Base-by-base conservation (phyloP, 2,329 filamentous ascomycete species). In the Talaromyces sp. region DNA sequence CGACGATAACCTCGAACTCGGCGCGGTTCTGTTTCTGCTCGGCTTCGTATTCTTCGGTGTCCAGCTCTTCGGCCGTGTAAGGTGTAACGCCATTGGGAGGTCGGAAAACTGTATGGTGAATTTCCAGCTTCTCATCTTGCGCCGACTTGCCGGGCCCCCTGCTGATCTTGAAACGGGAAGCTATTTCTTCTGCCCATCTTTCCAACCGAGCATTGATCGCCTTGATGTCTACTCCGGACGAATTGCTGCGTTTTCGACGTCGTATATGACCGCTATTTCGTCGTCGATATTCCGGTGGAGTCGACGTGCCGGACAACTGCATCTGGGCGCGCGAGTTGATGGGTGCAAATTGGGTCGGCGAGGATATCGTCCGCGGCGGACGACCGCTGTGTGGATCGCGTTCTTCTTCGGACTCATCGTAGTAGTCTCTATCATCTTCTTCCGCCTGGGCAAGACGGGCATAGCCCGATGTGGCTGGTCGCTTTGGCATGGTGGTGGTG, bases 121-220 rank as follows among this genome's bases (percentile, higher is more conserved):
- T 99, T 79, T 99, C 95, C 37, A 97, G 82, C 61, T 88, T 88
- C 75, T 96, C 91, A 69, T 96, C 91, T 68, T 96, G 91, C 50
- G 87, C 79, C 7, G 84, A 85, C 70, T 86, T 88, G 57, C 88
- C 90, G 73, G 88, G 91, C 60, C 89, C 86, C 70, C 88, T 88
- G 69, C 85, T 83, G 67, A 93, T 91, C 81, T 96, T 98, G 84
- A 99, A 98, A 70, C 96, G 95, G 69, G 92, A 90, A 33, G 95
- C 93, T 71, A 99, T 98, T 79, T 99, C 95, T 70, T 98, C 95
- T 16, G 95, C 95, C 95, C 95, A 99, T 73, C 91, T 85, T 78
- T 99, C 95, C 28, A 99, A 81, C 25, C 95, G 85, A 64, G 93
- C 93, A 76, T 99, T 99, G 78, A 99, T 98, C 64, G 95, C 95